phyloP scores from a whole-genome alignment of 768 basidiomycete genomes.

The Pseudohyphozyma bogoriensis region DNA sequence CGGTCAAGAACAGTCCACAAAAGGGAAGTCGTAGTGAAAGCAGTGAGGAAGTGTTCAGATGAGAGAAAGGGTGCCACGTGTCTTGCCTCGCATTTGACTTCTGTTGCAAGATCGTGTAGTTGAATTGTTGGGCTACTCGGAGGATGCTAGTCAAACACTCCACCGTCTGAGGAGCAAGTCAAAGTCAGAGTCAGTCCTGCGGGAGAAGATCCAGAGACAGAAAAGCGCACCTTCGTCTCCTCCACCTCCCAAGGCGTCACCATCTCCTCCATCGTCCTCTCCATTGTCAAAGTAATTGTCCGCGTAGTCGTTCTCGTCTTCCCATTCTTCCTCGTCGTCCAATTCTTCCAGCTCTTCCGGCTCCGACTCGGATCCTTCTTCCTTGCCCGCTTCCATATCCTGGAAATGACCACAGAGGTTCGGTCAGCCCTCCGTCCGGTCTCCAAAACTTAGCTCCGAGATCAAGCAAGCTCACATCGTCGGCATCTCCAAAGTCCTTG shows the following conservation, averaged over 20 bases:
- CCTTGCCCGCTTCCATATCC: neutral
- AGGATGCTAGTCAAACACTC: slow-evolving; percentile 16
- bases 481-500: slow-evolving; percentile 7
- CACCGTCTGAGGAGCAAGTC: slow-evolving; percentile 2
- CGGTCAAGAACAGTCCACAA: too few species aligned
- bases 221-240: slow-evolving; percentile 22
- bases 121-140: too few species aligned
- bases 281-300: slow-evolving; percentile 30
- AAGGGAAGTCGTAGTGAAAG: too few species aligned
- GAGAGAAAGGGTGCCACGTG: too few species aligned
- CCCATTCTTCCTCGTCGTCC: slow-evolving; percentile 23
- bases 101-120: too few species aligned
- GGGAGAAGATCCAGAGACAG: too few species aligned
- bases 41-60: too few species aligned
- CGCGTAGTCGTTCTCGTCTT: slow-evolving; percentile 29
- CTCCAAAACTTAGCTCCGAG: too few species aligned
- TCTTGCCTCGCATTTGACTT: too few species aligned
- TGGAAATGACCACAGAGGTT: neutral
- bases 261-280: slow-evolving; percentile 24
- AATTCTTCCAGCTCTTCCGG: slow-evolving; percentile 11
- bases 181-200: neutral
- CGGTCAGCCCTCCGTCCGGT: neutral
- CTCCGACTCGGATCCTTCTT: neutral
- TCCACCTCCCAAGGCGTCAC: slow-evolving; percentile 12
- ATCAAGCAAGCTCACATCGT: slow-evolving; percentile 12